Conservation (phyloP, 2,329 filamentous ascomycete genomes). For the Periconia digitata region DNA sequence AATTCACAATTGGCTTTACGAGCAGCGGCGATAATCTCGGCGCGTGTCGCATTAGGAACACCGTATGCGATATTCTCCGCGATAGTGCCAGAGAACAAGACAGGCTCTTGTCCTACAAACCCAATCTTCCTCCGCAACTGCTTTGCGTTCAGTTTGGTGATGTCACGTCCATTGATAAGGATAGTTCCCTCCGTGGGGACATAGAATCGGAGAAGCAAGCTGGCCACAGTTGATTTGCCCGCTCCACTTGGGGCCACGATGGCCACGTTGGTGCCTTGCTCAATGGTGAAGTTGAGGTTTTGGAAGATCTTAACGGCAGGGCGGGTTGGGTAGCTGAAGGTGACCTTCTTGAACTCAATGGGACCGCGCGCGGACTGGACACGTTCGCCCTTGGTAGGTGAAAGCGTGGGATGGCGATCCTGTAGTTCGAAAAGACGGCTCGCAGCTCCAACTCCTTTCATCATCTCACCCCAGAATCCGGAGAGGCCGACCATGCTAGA, state of each 20-base stretch:
- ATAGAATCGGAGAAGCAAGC: conserved; percentile 90
- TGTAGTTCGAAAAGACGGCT: conserved; percentile 94
- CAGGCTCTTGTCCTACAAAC: conserved; percentile 93
- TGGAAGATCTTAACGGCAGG: conserved; percentile 92
- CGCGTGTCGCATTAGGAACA: conserved; percentile 72
- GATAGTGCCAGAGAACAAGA: conserved; percentile 83
- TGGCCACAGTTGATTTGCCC: conserved; percentile 93
- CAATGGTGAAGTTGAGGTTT: conserved; percentile 84
- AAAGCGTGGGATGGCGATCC: conserved; percentile 82
- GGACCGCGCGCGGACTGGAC: conserved; percentile 83
- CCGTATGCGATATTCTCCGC: conserved; percentile 93
- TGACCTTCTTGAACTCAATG: conserved; percentile 84
- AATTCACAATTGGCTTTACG: conserved; percentile 94
- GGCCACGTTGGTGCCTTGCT: conserved; percentile 90
- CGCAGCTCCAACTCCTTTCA: conserved; percentile 98
- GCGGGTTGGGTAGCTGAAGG: conserved; percentile 90
- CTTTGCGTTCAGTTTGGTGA: conserved; percentile 87
- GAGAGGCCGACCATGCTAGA: conserved; percentile 92
- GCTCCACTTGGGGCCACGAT: conserved; percentile 96
- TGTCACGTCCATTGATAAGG: conserved; percentile 80
- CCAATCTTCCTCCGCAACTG: conserved; percentile 90
- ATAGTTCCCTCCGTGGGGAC: conserved; percentile 76
- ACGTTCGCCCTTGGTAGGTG: conserved; percentile 77
- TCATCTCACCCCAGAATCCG: conserved; percentile 95
- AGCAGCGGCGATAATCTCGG: conserved; percentile 83